Percentiles rank a stretch among this genome's conserved stretches.
Evolutionary conservation across 768 basidiomycete genomes (phyloP).

Genomic region (Kwoniella dejecticola): DNA sequence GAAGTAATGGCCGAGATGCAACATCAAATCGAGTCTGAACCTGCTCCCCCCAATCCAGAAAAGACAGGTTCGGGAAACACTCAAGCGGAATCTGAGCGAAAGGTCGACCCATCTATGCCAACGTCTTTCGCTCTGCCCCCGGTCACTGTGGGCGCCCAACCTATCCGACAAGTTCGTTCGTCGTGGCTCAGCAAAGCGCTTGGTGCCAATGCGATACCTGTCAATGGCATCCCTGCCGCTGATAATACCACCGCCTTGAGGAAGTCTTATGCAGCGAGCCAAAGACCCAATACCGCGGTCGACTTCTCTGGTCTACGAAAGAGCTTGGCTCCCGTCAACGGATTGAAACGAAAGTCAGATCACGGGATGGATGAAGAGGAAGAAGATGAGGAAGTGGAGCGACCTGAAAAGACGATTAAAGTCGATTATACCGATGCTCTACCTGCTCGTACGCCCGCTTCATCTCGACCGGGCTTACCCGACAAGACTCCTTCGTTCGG

Average conservation of each 20-base stretch:
- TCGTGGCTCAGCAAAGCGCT: slow-evolving; percentile 50
- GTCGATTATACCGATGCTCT: slow-evolving; percentile 5
- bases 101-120: slow-evolving; percentile 17
- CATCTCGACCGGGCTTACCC: slow-evolving; percentile 10
- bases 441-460: slow-evolving; percentile 18
- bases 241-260: background rate
- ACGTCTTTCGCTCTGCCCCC: slow-evolving; percentile 9
- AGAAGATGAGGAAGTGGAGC: slow-evolving; percentile 20
- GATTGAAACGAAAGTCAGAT: slow-evolving; percentile 46
- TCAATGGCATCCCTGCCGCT: slow-evolving; percentile 1
- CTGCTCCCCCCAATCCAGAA: too few species aligned
- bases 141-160: slow-evolving; percentile 8
- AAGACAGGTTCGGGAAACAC: background rate
- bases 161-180: slow-evolving; percentile 42
- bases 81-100: slow-evolving; percentile 9
- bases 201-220: slow-evolving; percentile 30
- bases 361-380: slow-evolving; percentile 26
- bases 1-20: too few species aligned
- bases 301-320: slow-evolving; percentile 39
- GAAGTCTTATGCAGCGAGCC: slow-evolving; percentile 15
- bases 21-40: too few species aligned
- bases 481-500: slow-evolving; percentile 17
- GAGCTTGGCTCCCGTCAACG: slow-evolving; percentile 37
- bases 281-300: slow-evolving; percentile 13
- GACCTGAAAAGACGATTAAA: slow-evolving; percentile 40